Evolutionary conservation across 1,284 basidiomycete species (phyloP).

Genomic region (Heliocybe sulcata): DNA sequence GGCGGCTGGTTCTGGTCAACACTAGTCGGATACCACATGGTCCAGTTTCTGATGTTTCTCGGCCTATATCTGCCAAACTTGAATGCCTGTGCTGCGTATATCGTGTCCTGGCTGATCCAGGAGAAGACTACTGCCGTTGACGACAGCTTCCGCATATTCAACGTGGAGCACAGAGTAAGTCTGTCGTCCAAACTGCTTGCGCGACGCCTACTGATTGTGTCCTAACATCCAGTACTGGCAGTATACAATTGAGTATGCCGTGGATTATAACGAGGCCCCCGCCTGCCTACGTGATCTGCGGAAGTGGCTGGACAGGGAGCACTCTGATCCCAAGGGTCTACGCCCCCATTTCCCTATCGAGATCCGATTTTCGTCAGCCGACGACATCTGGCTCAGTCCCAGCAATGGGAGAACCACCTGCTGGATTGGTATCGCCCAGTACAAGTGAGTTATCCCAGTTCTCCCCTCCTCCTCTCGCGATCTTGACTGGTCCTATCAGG

Average conservation of each 20-base stretch:
- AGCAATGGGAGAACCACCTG: conserved; percentile 74
- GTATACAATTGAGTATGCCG: conserved; percentile 90
- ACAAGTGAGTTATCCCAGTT: conserved; percentile 57
- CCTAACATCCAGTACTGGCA: conserved; percentile 64
- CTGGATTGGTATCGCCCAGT: conserved; percentile 96
- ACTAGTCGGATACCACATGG: conserved; percentile 66
- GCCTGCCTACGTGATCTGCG: conserved; percentile 71
- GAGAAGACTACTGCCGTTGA: conserved; percentile 51
- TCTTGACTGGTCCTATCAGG: conserved; percentile 31
- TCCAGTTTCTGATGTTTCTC: conserved; percentile 75
- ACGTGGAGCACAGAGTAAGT: conserved; percentile 74
- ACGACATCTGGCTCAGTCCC: conserved; percentile 94
- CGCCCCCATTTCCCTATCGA: conserved; percentile 93
- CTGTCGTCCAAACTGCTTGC: neutral
- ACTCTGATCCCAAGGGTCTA: conserved; percentile 63
- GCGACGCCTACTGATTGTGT: conserved; percentile 7
- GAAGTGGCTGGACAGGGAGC: conserved; percentile 69
- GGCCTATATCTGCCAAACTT: conserved; percentile 47
- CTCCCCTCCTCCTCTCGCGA: conserved; percentile 5
- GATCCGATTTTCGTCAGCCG: conserved; percentile 82
- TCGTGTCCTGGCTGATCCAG: conserved; percentile 56
- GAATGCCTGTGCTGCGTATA: conserved; percentile 45
- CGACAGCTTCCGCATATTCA: conserved; percentile 76
- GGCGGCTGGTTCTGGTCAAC: conserved; percentile 63
- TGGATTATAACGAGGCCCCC: conserved; percentile 62